Percentiles rank a stretch among this genome's conserved stretches.
phyloP scores from a whole-genome alignment of 805 yeast species.

The Yamadazyma ubonensis region DNA sequence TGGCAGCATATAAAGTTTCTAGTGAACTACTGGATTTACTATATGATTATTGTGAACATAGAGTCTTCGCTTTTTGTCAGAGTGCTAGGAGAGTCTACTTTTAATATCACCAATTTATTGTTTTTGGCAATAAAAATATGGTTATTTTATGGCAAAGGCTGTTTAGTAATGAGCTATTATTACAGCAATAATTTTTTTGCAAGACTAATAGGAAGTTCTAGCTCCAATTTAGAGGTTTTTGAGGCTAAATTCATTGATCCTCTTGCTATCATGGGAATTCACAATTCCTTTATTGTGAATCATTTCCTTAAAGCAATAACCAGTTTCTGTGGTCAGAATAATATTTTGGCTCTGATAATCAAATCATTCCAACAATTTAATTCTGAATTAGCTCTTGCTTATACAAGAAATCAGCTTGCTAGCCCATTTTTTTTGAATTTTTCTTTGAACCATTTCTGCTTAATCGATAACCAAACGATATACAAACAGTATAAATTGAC shows the following conservation, averaged over 20 bases:
- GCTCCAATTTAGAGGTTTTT: conserved; percentile 12
- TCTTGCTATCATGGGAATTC: conserved; percentile 7
- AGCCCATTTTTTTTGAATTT: conserved; percentile 16
- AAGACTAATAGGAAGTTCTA: conserved; percentile 5
- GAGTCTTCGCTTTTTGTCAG: conserved; percentile 14
- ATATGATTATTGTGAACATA: conserved; percentile 15
- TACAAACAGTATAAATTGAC: conserved; percentile 15
- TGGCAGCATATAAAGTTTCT: conserved; percentile 17
- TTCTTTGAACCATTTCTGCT: conserved; percentile 19
- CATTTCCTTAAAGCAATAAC: conserved; percentile 1
- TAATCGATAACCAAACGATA: conserved; percentile 17
- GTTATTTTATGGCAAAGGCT: conserved; percentile 27
- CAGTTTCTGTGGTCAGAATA: conserved; percentile 7
- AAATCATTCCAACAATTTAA: conserved; percentile 7
- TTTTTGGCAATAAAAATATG: conserved; percentile 18
- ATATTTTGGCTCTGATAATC: conserved; percentile 10
- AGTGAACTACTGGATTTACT: conserved; percentile 25
- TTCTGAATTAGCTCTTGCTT: conserved; percentile 7
- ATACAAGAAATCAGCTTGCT: background rate
- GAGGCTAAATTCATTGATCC: conserved; percentile 20
- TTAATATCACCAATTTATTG: conserved; percentile 9
- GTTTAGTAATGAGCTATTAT: conserved; percentile 21
- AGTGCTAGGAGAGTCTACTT: conserved; percentile 12
- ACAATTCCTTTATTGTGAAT: conserved; percentile 5
- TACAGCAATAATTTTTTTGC: conserved; percentile 12